These are phyloP conservation scores for Lactarius pseudohatsudake DNA, from an alignment of 768 basidiomycete species.

Conservation along the genomic window DNA sequence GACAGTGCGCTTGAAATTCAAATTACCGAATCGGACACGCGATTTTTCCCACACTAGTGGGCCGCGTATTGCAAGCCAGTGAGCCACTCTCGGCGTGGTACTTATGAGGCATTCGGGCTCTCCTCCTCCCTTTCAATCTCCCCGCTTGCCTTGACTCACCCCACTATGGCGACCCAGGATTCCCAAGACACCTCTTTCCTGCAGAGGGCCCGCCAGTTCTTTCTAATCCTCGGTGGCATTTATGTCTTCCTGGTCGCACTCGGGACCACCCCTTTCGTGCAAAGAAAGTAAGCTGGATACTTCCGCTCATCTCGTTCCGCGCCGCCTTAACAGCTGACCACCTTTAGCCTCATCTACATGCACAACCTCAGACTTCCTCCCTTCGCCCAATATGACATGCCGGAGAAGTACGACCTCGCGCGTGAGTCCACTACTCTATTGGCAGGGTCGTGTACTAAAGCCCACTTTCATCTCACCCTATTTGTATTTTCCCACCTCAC, in stretches of 20 bases:
- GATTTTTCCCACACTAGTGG: not conserved
- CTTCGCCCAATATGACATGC: slow-evolving; percentile 59
- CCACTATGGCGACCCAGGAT: not conserved
- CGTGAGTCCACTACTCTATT: slow-evolving; percentile 48
- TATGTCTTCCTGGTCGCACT: slow-evolving; percentile 53
- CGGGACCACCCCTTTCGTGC: slow-evolving; percentile 60
- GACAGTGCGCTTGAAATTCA: not conserved
- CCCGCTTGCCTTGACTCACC: not conserved
- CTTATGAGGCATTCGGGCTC: not conserved
- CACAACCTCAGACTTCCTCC: slow-evolving; percentile 65
- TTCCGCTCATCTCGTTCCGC: not conserved
- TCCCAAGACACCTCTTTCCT: slow-evolving; percentile 23
- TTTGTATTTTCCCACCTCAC: not conserved
- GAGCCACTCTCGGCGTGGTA: not conserved
- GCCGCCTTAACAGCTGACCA: slow-evolving; percentile 19
- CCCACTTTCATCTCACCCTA: not conserved
- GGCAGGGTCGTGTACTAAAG: not conserved
- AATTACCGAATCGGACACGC: not conserved
- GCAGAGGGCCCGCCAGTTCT: slow-evolving; percentile 32
- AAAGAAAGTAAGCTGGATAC: slow-evolving; percentile 59
- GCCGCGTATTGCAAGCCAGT: too few relatives aligned
- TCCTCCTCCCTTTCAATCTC: not conserved
- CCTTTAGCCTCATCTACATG: slow-evolving; percentile 56
- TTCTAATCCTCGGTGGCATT: slow-evolving; percentile 47
- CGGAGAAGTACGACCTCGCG: slow-evolving; percentile 79